Evolutionary conservation across 2,329 filamentous ascomycete species (phyloP).

Genomic region (Penicillium sumatraense): DNA sequence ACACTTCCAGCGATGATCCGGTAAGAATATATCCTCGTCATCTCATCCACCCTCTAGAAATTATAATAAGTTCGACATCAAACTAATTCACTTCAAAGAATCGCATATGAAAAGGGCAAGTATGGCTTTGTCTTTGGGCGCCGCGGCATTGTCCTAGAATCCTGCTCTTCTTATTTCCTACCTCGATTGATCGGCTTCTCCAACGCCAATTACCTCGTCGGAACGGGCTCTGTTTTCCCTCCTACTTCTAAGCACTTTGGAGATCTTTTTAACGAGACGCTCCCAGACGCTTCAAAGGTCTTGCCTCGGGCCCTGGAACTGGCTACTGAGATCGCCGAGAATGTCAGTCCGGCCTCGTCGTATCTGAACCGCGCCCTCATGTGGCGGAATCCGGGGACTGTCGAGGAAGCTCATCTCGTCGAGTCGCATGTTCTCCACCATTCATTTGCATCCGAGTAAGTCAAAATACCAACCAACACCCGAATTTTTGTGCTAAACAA

Average conservation of each 20-base stretch:
- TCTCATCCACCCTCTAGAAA: too few species aligned
- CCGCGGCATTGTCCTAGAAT: constrained; percentile 73
- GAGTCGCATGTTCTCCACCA: constrained; percentile 56
- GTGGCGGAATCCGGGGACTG: constrained; percentile 57
- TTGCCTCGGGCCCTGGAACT: constrained; percentile 68
- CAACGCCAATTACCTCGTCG: constrained; percentile 48
- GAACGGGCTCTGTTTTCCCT: constrained; percentile 66
- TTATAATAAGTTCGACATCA: too few species aligned
- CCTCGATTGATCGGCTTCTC: constrained; percentile 67
- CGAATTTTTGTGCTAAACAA: not conserved
- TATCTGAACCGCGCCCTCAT: constrained; percentile 74
- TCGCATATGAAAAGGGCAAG: constrained; percentile 63
- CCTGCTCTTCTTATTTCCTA: constrained; percentile 72
- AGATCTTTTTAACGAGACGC: constrained; percentile 68
- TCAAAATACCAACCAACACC: not conserved
- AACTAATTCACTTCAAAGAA: constrained; percentile 31
- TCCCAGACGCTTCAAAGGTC: constrained; percentile 63
- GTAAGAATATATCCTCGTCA: constrained; percentile 18
- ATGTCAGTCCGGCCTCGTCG: constrained; percentile 67
- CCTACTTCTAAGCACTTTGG: constrained; percentile 54
- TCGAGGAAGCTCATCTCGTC: constrained; percentile 72
- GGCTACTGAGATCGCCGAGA: constrained; percentile 68
- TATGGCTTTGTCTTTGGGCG: constrained; percentile 76
- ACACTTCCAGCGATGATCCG: constrained; percentile 61
- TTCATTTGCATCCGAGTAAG: constrained; percentile 41